Conservation (phyloP, 2,329 filamentous ascomycete species). For the Paramyrothecium sp. region DNA sequence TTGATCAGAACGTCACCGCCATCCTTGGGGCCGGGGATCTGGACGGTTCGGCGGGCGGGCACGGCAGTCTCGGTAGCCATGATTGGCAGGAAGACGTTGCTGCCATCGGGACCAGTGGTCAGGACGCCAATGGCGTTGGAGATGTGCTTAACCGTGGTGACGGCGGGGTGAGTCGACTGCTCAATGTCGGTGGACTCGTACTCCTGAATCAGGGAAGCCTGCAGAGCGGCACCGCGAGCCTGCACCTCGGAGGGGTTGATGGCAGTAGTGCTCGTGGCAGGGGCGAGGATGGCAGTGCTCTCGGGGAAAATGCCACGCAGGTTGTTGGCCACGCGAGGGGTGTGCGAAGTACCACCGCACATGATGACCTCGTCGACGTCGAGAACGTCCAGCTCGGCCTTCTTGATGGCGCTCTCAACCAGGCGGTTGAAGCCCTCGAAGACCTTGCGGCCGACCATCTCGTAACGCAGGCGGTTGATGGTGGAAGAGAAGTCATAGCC, state of each 20-base stretch:
- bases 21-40: constrained; percentile 72
- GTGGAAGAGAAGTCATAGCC: constrained; percentile 89
- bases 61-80: constrained; percentile 85
- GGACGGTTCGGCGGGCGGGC: constrained; percentile 80
- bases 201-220: constrained; percentile 90
- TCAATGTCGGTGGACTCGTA: constrained; percentile 93
- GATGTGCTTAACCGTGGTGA: constrained; percentile 91
- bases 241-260: constrained; percentile 93
- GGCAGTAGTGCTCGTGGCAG: constrained; percentile 72
- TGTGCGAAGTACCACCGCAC: constrained; percentile 88
- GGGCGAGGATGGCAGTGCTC: constrained; percentile 75
- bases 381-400: constrained; percentile 87
- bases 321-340: constrained; percentile 85
- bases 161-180: constrained; percentile 91
- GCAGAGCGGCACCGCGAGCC: constrained; percentile 88
- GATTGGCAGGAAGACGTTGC: constrained; percentile 76
- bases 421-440: constrained; percentile 86
- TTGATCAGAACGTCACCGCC: constrained; percentile 88
- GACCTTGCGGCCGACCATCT: constrained; percentile 82
- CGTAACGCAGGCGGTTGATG: constrained; percentile 91
- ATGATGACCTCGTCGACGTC: constrained; percentile 95
- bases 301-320: constrained; percentile 78
- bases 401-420: constrained; percentile 81
- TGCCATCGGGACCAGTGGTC: constrained; percentile 55
- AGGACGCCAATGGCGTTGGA: constrained; percentile 86